Conservation (phyloP, 2,329 filamentous ascomycete genomes). For the Lasiodiplodia sp. region DNA sequence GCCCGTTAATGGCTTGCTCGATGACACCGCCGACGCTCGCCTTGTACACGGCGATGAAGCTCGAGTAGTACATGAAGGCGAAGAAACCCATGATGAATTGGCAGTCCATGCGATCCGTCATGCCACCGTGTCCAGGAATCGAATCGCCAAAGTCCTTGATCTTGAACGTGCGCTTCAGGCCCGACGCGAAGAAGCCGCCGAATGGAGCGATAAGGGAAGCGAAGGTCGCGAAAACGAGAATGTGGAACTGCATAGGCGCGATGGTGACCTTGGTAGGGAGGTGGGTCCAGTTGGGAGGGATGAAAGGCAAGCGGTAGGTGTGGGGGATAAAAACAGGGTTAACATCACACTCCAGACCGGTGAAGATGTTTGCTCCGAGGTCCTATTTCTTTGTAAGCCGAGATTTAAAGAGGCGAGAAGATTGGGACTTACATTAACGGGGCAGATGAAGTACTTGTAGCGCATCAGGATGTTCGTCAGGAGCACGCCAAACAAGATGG, state of each 20-base stretch:
- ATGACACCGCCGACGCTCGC: conserved; percentile 85
- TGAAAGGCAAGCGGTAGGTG: conserved; percentile 71
- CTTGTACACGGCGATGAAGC: conserved; percentile 91
- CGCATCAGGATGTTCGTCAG: conserved; percentile 85
- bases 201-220: conserved; percentile 97
- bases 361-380: conserved; percentile 90
- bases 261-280: conserved; percentile 75
- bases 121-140: conserved; percentile 95
- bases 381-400: conserved; percentile 57
- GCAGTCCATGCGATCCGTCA: conserved; percentile 99
- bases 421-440: conserved; percentile 73
- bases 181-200: conserved; percentile 97
- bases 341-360: conserved; percentile 84
- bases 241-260: conserved; percentile 91
- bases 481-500: conserved; percentile 81
- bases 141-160: conserved; percentile 99
- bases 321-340: conserved; percentile 91
- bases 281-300: conserved; percentile 70
- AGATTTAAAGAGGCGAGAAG: not conserved
- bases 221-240: conserved; percentile 88
- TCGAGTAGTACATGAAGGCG: conserved; percentile 97
- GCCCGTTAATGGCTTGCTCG: conserved; percentile 88
- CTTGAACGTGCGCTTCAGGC: conserved; percentile 97
- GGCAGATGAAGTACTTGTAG: conserved; percentile 98
- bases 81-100: conserved; percentile 99